Conservation (phyloP, 805 yeast genomes). For the Metahyphopichia silvanorum region DNA sequence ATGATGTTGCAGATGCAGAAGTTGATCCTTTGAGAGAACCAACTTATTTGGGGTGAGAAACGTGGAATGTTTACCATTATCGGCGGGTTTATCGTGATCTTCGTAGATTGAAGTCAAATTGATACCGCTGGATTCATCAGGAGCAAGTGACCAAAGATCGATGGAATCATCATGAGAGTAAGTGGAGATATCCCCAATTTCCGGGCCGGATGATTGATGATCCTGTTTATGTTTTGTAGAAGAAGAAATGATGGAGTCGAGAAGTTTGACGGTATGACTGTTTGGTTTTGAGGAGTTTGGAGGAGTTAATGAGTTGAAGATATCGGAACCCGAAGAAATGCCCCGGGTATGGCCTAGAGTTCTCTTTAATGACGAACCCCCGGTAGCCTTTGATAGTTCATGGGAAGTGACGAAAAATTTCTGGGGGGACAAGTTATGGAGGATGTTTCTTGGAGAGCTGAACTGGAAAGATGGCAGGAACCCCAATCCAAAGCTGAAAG, state of each 20-base stretch:
- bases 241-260: constrained; percentile 13
- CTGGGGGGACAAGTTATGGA: constrained; percentile 32
- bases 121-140: constrained; percentile 12
- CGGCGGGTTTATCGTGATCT: constrained; percentile 7
- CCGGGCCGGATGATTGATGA: not conserved
- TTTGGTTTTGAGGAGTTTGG: constrained; percentile 10
- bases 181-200: constrained; percentile 3
- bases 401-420: constrained; percentile 25
- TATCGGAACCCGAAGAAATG: constrained; percentile 9
- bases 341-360: not conserved
- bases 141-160: constrained; percentile 31
- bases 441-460: constrained; percentile 28
- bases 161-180: constrained; percentile 9
- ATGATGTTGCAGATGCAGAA: constrained; percentile 1
- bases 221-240: constrained; percentile 5
- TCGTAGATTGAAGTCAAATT: constrained; percentile 25
- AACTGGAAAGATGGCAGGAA: constrained; percentile 44
- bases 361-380: constrained; percentile 8
- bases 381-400: too few relatives aligned
- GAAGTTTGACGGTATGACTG: constrained; percentile 9
- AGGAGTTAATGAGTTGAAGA: constrained; percentile 14
- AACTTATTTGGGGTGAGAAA: constrained; percentile 35
- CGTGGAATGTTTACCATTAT: constrained; percentile 7
- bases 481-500: constrained; percentile 36
- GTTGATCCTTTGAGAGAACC: constrained; percentile 5